Percentiles rank a stretch among this genome's conserved stretches.
These are phyloP conservation scores for Aspergillus nomiae DNA, from an alignment of 2,329 filamentous ascomycete genomes.

Conservation along the genomic window DNA sequence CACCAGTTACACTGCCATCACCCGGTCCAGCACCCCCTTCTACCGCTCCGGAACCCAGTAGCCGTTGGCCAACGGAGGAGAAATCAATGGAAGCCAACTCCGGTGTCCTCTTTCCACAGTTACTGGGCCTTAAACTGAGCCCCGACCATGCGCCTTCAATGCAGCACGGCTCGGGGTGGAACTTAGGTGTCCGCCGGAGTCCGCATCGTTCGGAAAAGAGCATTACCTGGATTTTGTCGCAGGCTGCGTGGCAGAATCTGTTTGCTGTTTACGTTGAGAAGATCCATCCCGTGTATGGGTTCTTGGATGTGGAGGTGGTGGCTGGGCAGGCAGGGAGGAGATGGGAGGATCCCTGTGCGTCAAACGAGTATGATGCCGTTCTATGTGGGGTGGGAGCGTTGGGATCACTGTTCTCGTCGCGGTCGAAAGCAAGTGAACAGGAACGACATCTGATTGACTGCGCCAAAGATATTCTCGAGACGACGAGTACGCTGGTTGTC, in stretches of 20 bases:
- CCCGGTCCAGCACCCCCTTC: background rate
- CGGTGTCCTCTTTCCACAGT: background rate
- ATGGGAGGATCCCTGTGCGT: slow-evolving; percentile 3
- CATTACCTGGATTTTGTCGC: slow-evolving; percentile 9
- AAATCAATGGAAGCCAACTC: slow-evolving; percentile 6
- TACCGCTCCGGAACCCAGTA: background rate
- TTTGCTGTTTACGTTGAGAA: slow-evolving; percentile 6
- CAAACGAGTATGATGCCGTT: slow-evolving; percentile 4
- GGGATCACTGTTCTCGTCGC: slow-evolving; percentile 12
- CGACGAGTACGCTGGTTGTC: background rate
- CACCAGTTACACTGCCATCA: background rate
- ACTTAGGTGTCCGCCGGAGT: background rate
- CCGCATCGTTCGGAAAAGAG: background rate
- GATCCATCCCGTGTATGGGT: slow-evolving; percentile 16
- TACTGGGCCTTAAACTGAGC: background rate
- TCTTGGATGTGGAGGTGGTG: slow-evolving; percentile 12
- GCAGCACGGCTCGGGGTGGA: slow-evolving; percentile 7
- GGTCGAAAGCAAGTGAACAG: background rate
- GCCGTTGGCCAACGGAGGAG: background rate
- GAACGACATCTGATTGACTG: background rate
- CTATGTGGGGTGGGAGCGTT: slow-evolving; percentile 20
- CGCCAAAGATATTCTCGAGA: background rate
- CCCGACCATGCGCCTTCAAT: background rate
- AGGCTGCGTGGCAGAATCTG: background rate
- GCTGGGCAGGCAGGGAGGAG: background rate